Conservation (phyloP, 2,329 filamentous ascomycete genomes). For the Colletotrichum melonis region DNA sequence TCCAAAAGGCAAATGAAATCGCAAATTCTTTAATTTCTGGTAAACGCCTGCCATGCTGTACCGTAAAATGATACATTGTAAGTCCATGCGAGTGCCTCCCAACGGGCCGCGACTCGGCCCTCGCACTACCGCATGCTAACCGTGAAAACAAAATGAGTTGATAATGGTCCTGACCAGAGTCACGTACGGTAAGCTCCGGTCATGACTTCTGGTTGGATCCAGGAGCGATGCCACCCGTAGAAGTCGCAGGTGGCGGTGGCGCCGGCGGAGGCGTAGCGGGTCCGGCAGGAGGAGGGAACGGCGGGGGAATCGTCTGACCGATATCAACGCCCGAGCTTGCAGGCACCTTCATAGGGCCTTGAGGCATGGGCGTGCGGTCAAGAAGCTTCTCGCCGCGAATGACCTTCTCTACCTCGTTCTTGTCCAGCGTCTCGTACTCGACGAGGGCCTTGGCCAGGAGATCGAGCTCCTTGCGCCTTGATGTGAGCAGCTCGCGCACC, state of each 20-base stretch:
- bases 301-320: constrained; percentile 22
- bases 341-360: constrained; percentile 53
- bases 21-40: constrained; percentile 20
- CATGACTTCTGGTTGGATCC: constrained; percentile 24
- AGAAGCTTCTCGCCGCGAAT: constrained; percentile 86
- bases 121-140: constrained; percentile 15
- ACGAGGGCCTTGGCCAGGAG: constrained; percentile 88
- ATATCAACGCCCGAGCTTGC: constrained; percentile 14
- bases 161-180: not conserved
- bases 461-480: constrained; percentile 87
- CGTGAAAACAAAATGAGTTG: not conserved
- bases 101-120: constrained; percentile 10
- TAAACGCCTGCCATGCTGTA: constrained; percentile 36
- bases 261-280: constrained; percentile 22
- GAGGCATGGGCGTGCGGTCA: constrained; percentile 75
- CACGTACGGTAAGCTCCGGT: not conserved
- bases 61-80: constrained; percentile 32
- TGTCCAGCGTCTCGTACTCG: constrained; percentile 92
- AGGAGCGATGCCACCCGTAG: constrained; percentile 12
- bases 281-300: constrained; percentile 22
- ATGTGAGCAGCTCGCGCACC: constrained; percentile 76
- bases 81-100: constrained; percentile 14
- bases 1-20: constrained; percentile 17
- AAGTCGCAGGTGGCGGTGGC: constrained; percentile 30
- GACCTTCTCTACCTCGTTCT: constrained; percentile 90